Percentiles rank a stretch among this genome's conserved stretches.
These are phyloP conservation scores for Cladorrhinum samala DNA, from an alignment of 495 filamentous ascomycete genomes.

Conservation along the genomic window DNA sequence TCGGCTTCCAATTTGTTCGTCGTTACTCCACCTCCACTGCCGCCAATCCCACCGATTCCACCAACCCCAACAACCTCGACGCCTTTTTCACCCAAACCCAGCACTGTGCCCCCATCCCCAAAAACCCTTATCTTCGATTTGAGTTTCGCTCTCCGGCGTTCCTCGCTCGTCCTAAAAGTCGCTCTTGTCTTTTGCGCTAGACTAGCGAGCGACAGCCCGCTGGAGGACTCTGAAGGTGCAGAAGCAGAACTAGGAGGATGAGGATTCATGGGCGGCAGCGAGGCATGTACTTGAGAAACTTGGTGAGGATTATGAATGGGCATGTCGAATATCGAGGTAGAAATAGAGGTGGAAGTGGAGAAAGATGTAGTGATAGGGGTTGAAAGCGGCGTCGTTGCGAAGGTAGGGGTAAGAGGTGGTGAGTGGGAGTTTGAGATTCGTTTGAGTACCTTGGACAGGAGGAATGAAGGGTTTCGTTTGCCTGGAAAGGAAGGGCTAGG, in stretches of 20 bases:
- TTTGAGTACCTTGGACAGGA: no score
- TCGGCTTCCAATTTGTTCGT: background rate
- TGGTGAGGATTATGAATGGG: background rate
- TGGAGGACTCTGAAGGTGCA: background rate
- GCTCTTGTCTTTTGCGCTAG: background rate
- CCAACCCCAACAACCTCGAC: background rate
- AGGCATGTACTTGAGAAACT: background rate
- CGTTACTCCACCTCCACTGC: no score
- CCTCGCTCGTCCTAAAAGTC: background rate
- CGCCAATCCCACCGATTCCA: no score
- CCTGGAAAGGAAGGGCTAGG: no score
- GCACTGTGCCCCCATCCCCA: conserved; percentile 4
- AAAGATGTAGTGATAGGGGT: background rate
- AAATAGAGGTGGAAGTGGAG: background rate
- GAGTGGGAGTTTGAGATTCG: background rate
- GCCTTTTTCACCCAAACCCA: background rate
- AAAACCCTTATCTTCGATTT: conserved; percentile 5
- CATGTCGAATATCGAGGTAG: background rate
- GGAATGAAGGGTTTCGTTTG: no score
- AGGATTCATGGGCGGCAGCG: background rate
- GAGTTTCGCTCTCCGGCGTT: background rate
- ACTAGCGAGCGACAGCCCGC: background rate
- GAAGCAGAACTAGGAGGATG: background rate
- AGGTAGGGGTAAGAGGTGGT: no score
- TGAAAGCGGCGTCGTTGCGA: background rate